Evolutionary conservation across 148 eudicot species (phyloP).

Genomic region (Pouteria glomerata): DNA sequence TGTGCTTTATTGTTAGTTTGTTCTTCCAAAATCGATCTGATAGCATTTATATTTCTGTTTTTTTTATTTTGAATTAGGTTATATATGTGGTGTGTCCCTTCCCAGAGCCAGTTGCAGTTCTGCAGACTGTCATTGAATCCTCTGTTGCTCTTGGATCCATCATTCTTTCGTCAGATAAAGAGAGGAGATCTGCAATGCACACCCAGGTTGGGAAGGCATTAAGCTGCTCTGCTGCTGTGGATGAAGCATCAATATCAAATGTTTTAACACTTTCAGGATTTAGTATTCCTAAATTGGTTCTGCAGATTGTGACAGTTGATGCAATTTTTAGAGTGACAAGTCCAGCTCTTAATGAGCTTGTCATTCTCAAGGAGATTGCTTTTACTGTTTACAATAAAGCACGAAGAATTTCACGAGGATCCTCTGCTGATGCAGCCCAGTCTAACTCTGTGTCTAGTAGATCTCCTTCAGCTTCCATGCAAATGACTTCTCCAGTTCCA

Average conservation of each 20-base stretch:
- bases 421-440: constrained; percentile 45
- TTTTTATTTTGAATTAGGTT: constrained; percentile 65
- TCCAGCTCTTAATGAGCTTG: constrained; percentile 69
- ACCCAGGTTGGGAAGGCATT: constrained; percentile 86
- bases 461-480: constrained; percentile 58
- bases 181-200: constrained; percentile 63
- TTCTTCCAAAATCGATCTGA: neutral
- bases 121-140: constrained; percentile 79
- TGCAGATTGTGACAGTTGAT: constrained; percentile 86
- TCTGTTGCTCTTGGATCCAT: constrained; percentile 72
- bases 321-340: constrained; percentile 85
- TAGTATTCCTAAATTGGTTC: constrained; percentile 78
- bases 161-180: constrained; percentile 69
- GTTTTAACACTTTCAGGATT: constrained; percentile 83
- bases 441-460: constrained; percentile 53
- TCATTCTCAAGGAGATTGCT: constrained; percentile 85
- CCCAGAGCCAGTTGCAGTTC: constrained; percentile 86
- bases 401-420: constrained; percentile 67
- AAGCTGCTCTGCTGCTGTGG: constrained; percentile 74
- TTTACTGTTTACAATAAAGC: constrained; percentile 98
- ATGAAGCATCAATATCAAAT: constrained; percentile 81
- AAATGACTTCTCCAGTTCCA: constrained; percentile 57
- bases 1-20: neutral
- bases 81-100: constrained; percentile 96
- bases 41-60: constrained; percentile 7